Conservation (phyloP, 176 grass and related monocot genomes). For the Zizania latifolia region DNA sequence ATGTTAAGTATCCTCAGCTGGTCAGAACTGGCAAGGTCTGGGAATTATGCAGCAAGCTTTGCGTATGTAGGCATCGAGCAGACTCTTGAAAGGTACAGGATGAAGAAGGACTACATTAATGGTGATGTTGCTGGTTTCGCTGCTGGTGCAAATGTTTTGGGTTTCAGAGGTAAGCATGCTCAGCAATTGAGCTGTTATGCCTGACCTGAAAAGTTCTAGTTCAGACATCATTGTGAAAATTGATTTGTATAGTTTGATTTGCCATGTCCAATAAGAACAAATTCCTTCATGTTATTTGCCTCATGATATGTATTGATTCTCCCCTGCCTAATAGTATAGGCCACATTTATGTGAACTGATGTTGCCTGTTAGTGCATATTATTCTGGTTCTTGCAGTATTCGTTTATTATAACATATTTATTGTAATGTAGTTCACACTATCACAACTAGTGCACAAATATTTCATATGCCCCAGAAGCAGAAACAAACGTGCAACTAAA, state of each 20-base stretch:
- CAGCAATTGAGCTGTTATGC: background rate
- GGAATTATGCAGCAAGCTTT: conserved; percentile 29
- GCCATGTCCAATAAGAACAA: background rate
- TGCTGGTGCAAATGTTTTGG: conserved; percentile 41
- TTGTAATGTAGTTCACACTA: background rate
- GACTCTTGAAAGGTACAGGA: conserved; percentile 41
- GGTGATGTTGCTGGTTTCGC: conserved; percentile 50
- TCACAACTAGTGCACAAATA: background rate
- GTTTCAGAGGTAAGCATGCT: conserved; percentile 38
- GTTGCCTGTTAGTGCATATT: conserved; percentile 20
- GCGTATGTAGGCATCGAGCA: conserved; percentile 43
- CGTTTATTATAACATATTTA: background rate
- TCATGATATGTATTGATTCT: background rate
- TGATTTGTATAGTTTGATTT: background rate
- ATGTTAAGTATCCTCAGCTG: conserved; percentile 36
- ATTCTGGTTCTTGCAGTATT: background rate
- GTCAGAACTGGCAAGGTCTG: conserved; percentile 36
- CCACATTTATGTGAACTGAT: background rate
- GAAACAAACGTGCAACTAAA: background rate
- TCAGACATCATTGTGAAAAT: background rate
- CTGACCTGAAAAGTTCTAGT: background rate
- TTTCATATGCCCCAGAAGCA: background rate
- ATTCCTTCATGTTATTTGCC: background rate
- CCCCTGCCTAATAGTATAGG: background rate
- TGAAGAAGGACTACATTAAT: conserved; percentile 54